Conservation (phyloP, 139 green algal species). For the Limnomonas spitsbergensis region DNA sequence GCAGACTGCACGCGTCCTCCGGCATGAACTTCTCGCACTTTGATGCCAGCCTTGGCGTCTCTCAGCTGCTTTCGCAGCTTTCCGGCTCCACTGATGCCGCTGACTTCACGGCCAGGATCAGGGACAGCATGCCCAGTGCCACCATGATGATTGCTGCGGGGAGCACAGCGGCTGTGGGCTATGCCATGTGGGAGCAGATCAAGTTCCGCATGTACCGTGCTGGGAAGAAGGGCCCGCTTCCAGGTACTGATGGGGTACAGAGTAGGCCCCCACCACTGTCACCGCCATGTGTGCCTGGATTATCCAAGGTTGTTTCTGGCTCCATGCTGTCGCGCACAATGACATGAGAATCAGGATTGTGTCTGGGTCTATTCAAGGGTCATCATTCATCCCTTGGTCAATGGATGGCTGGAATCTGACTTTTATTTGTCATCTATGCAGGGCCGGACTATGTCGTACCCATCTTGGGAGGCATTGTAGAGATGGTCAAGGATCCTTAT, state of each 20-base stretch:
- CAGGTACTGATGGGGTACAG: too few species aligned
- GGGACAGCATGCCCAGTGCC: neutral
- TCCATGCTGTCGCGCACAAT: too few species aligned
- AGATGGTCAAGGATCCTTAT: conserved; percentile 78
- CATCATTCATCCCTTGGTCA: too few species aligned
- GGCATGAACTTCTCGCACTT: conserved; percentile 11
- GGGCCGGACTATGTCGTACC: conserved; percentile 55
- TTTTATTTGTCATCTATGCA: conserved; percentile 18
- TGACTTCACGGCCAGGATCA: neutral
- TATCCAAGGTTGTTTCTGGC: too few species aligned
- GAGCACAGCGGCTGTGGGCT: conserved; percentile 29
- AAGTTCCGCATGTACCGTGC: conserved; percentile 40
- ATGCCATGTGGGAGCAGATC: conserved; percentile 59
- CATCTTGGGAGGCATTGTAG: conserved; percentile 72
- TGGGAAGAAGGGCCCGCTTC: conserved; percentile 1
- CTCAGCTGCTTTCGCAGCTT: neutral
- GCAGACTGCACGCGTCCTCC: too few species aligned
- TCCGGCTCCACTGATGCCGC: neutral
- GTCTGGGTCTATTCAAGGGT: too few species aligned
- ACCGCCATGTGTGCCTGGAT: too few species aligned
- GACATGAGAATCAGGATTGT: too few species aligned
- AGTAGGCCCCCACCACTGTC: too few species aligned
- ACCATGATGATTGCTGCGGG: conserved; percentile 26
- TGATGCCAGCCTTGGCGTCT: neutral
- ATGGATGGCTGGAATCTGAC: too few species aligned